Evolutionary conservation across 2,329 filamentous ascomycete species (phyloP).

Genomic region (Tolypocladium endophyticum): DNA sequence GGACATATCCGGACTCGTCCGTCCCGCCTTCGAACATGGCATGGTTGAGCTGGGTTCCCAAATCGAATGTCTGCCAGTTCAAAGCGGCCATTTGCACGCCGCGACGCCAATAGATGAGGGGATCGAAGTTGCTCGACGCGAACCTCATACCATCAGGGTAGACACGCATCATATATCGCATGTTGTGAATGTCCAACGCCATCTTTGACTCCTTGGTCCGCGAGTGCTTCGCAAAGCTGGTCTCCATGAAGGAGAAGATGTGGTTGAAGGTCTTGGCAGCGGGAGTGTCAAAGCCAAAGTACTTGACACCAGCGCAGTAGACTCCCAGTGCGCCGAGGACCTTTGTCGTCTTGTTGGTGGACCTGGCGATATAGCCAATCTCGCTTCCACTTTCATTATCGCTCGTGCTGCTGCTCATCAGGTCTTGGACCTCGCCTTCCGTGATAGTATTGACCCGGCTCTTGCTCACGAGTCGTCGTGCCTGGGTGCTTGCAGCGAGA

Average conservation of each 20-base stretch:
- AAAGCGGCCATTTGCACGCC: conserved; percentile 96
- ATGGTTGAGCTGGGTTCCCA: conserved; percentile 91
- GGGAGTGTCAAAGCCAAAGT: conserved; percentile 64
- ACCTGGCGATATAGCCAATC: conserved; percentile 43
- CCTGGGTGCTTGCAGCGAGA: conserved; percentile 39
- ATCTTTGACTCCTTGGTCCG: conserved; percentile 66
- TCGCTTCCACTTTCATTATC: conserved; percentile 66
- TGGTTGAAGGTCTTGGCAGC: conserved; percentile 87
- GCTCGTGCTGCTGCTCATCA: conserved; percentile 55
- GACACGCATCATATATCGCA: conserved; percentile 82
- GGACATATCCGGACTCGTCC: conserved; percentile 82
- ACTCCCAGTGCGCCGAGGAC: conserved; percentile 79
- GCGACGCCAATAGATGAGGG: conserved; percentile 83
- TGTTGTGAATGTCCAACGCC: conserved; percentile 79
- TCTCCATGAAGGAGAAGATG: conserved; percentile 90
- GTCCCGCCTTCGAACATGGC: conserved; percentile 92
- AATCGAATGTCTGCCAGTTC: conserved; percentile 97
- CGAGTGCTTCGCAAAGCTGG: conserved; percentile 72
- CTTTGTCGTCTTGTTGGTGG: conserved; percentile 76
- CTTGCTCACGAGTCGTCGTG: conserved; percentile 36
- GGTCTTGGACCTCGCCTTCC: conserved; percentile 44
- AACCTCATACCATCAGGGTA: conserved; percentile 80
- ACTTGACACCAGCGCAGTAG: conserved; percentile 65
- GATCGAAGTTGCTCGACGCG: conserved; percentile 88
- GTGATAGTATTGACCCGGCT: conserved; percentile 47